Conservation (phyloP, 345 rosid genomes). For the Toxicodendron radicans region DNA sequence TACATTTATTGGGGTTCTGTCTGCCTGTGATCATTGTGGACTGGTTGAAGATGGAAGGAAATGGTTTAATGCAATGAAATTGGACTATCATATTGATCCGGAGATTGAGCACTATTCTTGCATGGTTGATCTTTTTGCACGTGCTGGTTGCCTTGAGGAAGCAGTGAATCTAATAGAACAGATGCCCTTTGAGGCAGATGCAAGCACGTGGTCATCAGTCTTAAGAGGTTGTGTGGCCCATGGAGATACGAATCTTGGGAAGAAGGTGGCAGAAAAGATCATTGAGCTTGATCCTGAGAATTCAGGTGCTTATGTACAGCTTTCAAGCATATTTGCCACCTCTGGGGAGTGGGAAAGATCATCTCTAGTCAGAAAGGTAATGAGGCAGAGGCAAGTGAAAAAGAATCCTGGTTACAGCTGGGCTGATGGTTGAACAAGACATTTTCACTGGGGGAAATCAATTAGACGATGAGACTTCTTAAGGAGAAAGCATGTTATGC, state of each 20-base stretch:
- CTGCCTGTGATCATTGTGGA: constrained; percentile 89
- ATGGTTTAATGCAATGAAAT: constrained; percentile 62
- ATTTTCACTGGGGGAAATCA: not conserved
- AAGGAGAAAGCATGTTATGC: not conserved
- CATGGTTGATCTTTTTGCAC: constrained; percentile 78
- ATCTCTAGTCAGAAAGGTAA: constrained; percentile 47
- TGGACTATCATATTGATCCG: constrained; percentile 53
- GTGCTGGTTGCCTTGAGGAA: constrained; percentile 71
- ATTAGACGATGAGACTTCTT: not conserved
- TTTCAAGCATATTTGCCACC: constrained; percentile 63
- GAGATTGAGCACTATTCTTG: constrained; percentile 77
- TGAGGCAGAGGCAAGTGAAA: constrained; percentile 45
- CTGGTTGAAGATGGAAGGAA: constrained; percentile 67
- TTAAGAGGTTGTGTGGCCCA: constrained; percentile 75
- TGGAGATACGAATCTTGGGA: constrained; percentile 64
- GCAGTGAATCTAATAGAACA: constrained; percentile 53
- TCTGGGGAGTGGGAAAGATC: constrained; percentile 85
- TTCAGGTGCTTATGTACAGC: constrained; percentile 69
- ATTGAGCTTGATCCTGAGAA: constrained; percentile 80
- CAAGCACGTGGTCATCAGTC: constrained; percentile 71
- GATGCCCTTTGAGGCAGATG: constrained; percentile 67
- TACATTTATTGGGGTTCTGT: constrained; percentile 63
- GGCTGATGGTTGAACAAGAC: constrained; percentile 31
- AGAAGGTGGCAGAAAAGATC: constrained; percentile 62
- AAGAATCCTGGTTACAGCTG: constrained; percentile 65